phyloP scores from a whole-genome alignment of 2,329 filamentous ascomycete species.

The Westerdykella aurantiaca region DNA sequence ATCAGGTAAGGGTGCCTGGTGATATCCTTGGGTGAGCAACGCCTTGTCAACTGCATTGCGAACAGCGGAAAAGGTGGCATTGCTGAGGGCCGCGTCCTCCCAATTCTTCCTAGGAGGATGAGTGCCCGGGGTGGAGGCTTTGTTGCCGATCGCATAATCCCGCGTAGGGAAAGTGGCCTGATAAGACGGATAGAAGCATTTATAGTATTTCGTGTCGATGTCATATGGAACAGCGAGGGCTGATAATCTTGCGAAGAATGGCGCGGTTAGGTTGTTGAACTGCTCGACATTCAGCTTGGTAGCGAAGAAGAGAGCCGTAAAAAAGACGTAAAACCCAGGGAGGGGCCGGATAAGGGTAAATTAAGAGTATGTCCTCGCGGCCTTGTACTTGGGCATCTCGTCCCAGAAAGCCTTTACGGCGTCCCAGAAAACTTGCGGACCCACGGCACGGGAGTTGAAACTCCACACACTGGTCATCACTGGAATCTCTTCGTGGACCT shows the following conservation, averaged over 20 bases:
- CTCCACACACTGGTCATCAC: conserved; percentile 31
- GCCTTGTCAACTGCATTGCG: conserved; percentile 19
- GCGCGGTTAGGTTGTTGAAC: conserved; percentile 18
- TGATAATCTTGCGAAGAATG: conserved; percentile 14
- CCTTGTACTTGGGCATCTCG: conserved; percentile 19
- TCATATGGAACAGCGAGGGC: conserved; percentile 22
- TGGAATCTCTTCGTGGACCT: conserved; percentile 26
- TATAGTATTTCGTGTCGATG: conserved; percentile 15
- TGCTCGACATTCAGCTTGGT: conserved; percentile 21
- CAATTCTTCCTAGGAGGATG: conserved; percentile 33
- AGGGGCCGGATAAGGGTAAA: conserved; percentile 16
- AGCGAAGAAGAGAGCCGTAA: conserved; percentile 25
- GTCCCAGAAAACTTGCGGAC: conserved; percentile 26
- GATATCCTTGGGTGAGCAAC: conserved; percentile 18
- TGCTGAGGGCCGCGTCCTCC: conserved; percentile 16
- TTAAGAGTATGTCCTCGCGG: conserved; percentile 25
- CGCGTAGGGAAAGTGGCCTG: conserved; percentile 22
- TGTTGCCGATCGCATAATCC: conserved; percentile 24
- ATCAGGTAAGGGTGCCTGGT: conserved; percentile 18
- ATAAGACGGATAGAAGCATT: conserved; percentile 26
- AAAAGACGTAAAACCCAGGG: conserved; percentile 14
- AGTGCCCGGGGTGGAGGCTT: conserved; percentile 26
- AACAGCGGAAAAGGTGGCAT: conserved; percentile 22
- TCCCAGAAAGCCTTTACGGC: conserved; percentile 19
- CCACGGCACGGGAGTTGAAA: conserved; percentile 12